Conservation (phyloP, 2,329 filamentous ascomycete species). For the Fusarium udum region DNA sequence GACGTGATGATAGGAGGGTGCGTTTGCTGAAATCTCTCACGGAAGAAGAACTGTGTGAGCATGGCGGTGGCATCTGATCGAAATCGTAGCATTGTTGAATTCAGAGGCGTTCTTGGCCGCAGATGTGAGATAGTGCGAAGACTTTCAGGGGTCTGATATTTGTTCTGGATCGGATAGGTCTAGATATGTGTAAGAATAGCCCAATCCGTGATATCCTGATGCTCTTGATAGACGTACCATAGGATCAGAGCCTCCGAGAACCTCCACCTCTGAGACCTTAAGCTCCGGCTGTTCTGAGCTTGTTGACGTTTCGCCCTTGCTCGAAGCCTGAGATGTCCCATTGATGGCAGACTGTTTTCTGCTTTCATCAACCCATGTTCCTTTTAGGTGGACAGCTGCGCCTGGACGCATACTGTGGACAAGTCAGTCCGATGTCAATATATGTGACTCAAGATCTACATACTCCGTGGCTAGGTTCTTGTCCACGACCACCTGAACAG, state of each 20-base stretch:
- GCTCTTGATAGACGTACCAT: constrained; percentile 65
- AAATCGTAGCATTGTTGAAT: constrained; percentile 81
- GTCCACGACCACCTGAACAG: constrained; percentile 83
- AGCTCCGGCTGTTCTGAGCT: constrained; percentile 65
- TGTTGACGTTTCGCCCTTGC: neutral
- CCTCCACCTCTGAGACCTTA: constrained; percentile 72
- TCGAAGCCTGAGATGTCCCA: neutral
- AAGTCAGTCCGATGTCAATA: constrained; percentile 41
- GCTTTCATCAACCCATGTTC: constrained; percentile 69
- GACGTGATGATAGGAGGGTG: constrained; percentile 96
- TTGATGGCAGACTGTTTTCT: neutral
- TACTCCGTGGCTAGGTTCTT: constrained; percentile 78
- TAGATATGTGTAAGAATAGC: constrained; percentile 51
- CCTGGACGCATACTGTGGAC: constrained; percentile 78
- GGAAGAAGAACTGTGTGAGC: constrained; percentile 78
- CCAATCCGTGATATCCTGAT: neutral
- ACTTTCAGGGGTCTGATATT: constrained; percentile 90
- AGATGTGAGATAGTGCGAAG: constrained; percentile 90
- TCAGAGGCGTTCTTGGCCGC: constrained; percentile 81
- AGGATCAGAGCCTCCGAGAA: constrained; percentile 82
- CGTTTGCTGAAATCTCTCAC: constrained; percentile 78
- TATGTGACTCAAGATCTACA: constrained; percentile 45
- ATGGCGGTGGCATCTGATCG: constrained; percentile 81
- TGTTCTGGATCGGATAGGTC: constrained; percentile 95
- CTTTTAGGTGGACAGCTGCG: constrained; percentile 79